Conservation (phyloP, 306 rosid species). For the Acacia acuminata region DNA sequence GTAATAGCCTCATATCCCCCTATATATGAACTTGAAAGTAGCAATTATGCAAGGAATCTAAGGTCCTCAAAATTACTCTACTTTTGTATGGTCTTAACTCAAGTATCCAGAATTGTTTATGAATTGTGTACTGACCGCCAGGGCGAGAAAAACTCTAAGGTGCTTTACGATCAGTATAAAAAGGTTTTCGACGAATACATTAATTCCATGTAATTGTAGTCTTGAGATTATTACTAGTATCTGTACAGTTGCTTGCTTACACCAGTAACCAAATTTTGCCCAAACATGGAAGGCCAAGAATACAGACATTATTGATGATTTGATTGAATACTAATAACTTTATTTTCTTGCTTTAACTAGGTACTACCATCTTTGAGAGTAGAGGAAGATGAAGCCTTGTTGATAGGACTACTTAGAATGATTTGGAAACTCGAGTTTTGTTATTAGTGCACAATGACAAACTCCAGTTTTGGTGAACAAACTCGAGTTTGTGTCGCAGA, state of each 20-base stretch:
- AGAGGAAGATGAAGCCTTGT: constrained; percentile 68
- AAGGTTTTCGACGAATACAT: constrained; percentile 66
- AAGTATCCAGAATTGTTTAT: constrained; percentile 52
- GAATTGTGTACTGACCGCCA: constrained; percentile 62
- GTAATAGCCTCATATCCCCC: background rate
- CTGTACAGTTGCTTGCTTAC: background rate
- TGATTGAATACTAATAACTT: background rate
- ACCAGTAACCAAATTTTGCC: background rate
- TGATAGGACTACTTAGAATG: constrained; percentile 68
- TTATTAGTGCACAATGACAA: no score
- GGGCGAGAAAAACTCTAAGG: constrained; percentile 49
- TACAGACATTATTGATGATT: background rate
- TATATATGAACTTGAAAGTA: background rate
- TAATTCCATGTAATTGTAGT: constrained; percentile 50
- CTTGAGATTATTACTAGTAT: background rate
- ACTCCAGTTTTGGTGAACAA: no score
- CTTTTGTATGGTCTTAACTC: constrained; percentile 10
- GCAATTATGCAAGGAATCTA: background rate
- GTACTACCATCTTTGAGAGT: constrained; percentile 74
- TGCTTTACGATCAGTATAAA: constrained; percentile 57
- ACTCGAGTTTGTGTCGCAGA: no score
- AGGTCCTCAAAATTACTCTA: background rate
- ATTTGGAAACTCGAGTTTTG: no score
- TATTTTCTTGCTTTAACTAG: constrained; percentile 31
- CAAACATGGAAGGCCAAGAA: background rate